A percentile compares a stretch with the other conserved stretches of the same genome.
These are phyloP conservation scores for Leccinum subtestaceum DNA, from an alignment of 768 basidiomycete genomes.

Conservation along the genomic window DNA sequence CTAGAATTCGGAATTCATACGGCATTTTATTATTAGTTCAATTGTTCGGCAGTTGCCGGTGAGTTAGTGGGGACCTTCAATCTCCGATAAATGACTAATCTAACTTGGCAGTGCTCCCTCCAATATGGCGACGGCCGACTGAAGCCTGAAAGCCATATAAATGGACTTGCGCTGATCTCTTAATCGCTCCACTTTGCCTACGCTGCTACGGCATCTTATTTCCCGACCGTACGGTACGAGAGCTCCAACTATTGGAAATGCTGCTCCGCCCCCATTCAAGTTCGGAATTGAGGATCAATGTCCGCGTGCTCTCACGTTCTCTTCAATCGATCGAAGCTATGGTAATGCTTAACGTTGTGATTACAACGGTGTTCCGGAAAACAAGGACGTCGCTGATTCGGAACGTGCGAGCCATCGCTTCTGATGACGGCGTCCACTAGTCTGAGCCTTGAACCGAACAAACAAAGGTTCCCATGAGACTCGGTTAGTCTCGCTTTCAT, in stretches of 20 bases:
- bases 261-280: not conserved
- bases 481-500: conserved; percentile 12
- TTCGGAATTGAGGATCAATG: conserved; percentile 1
- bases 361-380: not conserved
- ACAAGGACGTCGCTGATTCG: not conserved
- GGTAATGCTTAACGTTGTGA: not conserved
- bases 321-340: not conserved
- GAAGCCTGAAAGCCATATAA: not conserved
- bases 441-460: not conserved
- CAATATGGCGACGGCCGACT: not conserved
- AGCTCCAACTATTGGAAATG: not conserved
- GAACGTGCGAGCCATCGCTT: not conserved
- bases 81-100: not conserved
- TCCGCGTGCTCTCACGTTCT: not conserved
- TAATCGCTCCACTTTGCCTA: conserved; percentile 1
- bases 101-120: not conserved
- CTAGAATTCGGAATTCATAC: not conserved
- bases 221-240: conserved; percentile 3
- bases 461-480: not conserved
- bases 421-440: not conserved
- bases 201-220: conserved; percentile 13
- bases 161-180: not conserved
- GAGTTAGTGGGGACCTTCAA: not conserved
- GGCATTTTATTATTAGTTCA: not conserved
- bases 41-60: not conserved